Evolutionary conservation across 176 grass and related monocot species (phyloP).

Genomic region (Carex kokanica): DNA sequence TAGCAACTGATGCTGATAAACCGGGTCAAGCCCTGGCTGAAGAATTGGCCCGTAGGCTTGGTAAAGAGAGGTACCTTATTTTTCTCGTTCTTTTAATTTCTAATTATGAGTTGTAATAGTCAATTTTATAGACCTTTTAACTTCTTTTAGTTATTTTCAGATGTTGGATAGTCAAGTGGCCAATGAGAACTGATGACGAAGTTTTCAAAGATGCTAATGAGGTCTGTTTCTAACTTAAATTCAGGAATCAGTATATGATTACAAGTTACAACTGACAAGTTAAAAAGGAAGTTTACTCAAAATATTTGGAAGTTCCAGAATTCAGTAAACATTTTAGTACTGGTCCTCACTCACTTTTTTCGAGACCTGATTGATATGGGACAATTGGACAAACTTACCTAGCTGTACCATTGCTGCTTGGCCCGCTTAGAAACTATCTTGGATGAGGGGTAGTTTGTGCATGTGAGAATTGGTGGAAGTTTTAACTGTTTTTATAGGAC

Average conservation of each 20-base stretch:
- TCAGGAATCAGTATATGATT: neutral
- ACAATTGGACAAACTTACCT: neutral
- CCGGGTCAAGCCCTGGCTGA: constrained; percentile 88
- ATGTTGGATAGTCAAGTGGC: constrained; percentile 96
- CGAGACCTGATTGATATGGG: neutral
- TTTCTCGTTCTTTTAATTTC: constrained; percentile 13
- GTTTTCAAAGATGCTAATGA: constrained; percentile 96
- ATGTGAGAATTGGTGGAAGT: neutral
- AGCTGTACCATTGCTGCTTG: neutral
- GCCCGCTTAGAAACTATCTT: neutral
- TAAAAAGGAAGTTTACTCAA: neutral
- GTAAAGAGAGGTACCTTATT: constrained; percentile 78
- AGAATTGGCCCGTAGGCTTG: constrained; percentile 85
- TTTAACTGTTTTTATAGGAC: neutral
- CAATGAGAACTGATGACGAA: constrained; percentile 56
- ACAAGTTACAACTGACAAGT: neutral
- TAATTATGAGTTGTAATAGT: constrained; percentile 1
- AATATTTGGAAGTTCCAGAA: neutral
- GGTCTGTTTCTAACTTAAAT: constrained; percentile 41
- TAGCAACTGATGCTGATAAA: constrained; percentile 73
- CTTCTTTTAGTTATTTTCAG: constrained; percentile 44
- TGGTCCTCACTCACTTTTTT: neutral
- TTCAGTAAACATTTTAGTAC: neutral
- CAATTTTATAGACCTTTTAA: constrained; percentile 29
- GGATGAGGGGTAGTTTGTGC: neutral